Conservation (phyloP, 257 asterid genomes). For the Solanum chiquidenum region DNA sequence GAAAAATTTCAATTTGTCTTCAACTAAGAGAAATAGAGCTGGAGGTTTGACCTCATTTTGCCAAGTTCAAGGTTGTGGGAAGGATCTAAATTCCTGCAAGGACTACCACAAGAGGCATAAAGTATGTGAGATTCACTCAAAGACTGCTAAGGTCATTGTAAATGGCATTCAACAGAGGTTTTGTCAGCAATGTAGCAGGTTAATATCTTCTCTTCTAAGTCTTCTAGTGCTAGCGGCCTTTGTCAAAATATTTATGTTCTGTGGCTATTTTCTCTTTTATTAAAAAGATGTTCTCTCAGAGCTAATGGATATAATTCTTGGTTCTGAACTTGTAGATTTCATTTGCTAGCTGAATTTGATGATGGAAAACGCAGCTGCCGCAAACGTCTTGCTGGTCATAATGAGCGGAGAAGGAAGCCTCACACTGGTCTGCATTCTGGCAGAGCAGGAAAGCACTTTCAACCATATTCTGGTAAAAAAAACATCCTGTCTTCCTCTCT, state of each 20-base stretch:
- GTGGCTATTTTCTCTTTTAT: neutral
- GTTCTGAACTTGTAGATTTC: slow-evolving; percentile 2
- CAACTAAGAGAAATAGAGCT: neutral
- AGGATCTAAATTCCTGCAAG: slow-evolving; percentile 48
- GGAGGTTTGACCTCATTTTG: slow-evolving; percentile 9
- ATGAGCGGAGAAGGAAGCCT: slow-evolving; percentile 16
- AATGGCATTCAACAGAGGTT: slow-evolving; percentile 52
- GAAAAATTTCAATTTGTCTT: neutral
- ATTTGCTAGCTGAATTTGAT: slow-evolving; percentile 14
- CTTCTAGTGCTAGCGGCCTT: no score
- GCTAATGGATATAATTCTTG: neutral
- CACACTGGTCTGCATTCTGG: neutral
- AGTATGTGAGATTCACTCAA: slow-evolving; percentile 20
- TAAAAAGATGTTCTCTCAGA: no score
- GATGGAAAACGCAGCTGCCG: slow-evolving; percentile 19
- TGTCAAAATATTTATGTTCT: neutral
- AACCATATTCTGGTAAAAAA: neutral
- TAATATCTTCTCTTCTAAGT: neutral
- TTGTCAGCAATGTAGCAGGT: slow-evolving; percentile 89
- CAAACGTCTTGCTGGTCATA: slow-evolving; percentile 17
- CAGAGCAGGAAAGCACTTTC: neutral
- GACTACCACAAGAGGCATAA: slow-evolving; percentile 56
- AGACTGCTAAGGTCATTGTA: slow-evolving; percentile 49
- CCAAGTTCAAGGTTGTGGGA: slow-evolving; percentile 53
- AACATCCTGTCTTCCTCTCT: neutral